phyloP scores from a whole-genome alignment of 2,329 filamentous ascomycete genomes.

The Lithohypha guttulata region DNA sequence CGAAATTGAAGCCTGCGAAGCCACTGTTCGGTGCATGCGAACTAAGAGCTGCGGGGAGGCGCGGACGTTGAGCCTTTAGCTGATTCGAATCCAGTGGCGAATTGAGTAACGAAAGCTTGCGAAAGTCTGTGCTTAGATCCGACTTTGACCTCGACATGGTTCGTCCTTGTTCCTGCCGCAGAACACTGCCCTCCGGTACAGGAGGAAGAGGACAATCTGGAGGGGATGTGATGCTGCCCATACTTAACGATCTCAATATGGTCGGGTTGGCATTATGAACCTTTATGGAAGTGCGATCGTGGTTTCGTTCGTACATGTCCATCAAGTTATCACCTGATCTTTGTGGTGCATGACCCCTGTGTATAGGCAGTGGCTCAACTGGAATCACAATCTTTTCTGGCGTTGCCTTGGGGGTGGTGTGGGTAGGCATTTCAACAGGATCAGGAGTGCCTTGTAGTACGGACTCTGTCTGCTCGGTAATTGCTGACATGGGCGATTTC shows the following conservation, averaged over 20 bases:
- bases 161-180: not conserved
- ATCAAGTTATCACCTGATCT: not conserved
- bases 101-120: conserved; percentile 4
- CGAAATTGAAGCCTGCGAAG: conserved; percentile 1
- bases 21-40: conserved; percentile 8
- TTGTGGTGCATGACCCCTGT: not conserved
- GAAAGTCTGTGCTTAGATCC: not conserved
- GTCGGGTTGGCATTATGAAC: not conserved
- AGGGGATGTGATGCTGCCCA: conserved; percentile 25
- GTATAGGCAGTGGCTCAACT: not conserved
- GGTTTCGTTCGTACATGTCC: conserved; percentile 27
- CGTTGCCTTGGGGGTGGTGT: conserved; percentile 27
- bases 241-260: conserved; percentile 12
- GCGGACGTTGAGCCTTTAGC: not conserved
- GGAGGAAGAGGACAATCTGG: conserved; percentile 30
- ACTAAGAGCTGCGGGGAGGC: not conserved
- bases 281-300: conserved; percentile 14
- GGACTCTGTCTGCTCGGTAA: conserved; percentile 20
- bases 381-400: conserved; percentile 19
- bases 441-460: conserved; percentile 10
- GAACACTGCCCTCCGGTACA: conserved; percentile 19
- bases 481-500: conserved; percentile 25
- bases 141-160: not conserved
- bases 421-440: conserved; percentile 23
- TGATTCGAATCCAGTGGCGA: conserved; percentile 6